Evolutionary conservation across 345 rosid genomes (phyloP).

Genomic region (Brassica napus): Da-Ae NC_063439.1:702501-703000

Average conservation of each 20-base stretch:
- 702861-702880: neutral
- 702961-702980: constrained; percentile 57
- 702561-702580: neutral
- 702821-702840: neutral
- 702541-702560: neutral
- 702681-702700: neutral
- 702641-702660: neutral
- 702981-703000: constrained; percentile 58
- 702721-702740: neutral
- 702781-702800: neutral
- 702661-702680: neutral
- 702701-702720: neutral
- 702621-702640: neutral
- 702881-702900: constrained; percentile 18
- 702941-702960: constrained; percentile 52
- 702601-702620: neutral
- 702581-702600: neutral
- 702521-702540: neutral
- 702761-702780: neutral
- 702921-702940: constrained; percentile 51
- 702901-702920: constrained; percentile 46
- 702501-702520: constrained; percentile 41
- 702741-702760: neutral
- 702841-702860: neutral
- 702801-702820: neutral